These are phyloP conservation scores for Periconia sp. DNA, from an alignment of 2,329 filamentous ascomycete genomes.

Conservation along the genomic window DNA sequence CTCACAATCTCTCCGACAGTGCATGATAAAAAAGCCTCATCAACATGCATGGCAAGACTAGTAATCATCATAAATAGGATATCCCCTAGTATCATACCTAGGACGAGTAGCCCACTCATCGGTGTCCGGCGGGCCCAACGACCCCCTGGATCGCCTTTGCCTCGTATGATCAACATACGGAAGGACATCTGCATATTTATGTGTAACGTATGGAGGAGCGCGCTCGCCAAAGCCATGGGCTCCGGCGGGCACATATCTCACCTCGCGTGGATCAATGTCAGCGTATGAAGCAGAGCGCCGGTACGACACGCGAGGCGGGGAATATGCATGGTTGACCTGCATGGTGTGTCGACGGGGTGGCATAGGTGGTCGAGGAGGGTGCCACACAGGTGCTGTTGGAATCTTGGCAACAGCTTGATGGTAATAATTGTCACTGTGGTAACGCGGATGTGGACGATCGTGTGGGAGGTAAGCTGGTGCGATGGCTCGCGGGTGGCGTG, in stretches of 20 bases:
- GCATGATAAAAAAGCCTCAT: neutral
- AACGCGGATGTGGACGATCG: neutral
- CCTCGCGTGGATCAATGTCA: neutral
- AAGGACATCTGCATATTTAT: neutral
- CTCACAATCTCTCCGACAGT: too few relatives aligned
- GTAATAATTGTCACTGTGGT: neutral
- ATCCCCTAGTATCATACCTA: slow-evolving; percentile 12
- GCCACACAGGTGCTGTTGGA: slow-evolving; percentile 3
- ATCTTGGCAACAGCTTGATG: neutral
- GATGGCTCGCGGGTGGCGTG: neutral
- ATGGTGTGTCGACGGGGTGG: slow-evolving; percentile 1
- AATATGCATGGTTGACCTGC: neutral
- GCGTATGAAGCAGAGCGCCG: neutral
- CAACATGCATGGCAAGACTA: neutral
- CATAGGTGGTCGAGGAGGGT: neutral
- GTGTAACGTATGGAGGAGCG: neutral
- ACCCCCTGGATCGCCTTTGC: neutral
- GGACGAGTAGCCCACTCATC: neutral
- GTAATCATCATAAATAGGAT: slow-evolving; percentile 13
- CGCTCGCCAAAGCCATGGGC: neutral
- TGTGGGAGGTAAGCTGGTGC: neutral
- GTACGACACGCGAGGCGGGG: neutral
- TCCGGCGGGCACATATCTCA: neutral
- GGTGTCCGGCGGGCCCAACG: neutral
- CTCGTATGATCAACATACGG: neutral